Conservation (phyloP, 441 rosid genomes). For the Gossypium armourianum region DNA sequence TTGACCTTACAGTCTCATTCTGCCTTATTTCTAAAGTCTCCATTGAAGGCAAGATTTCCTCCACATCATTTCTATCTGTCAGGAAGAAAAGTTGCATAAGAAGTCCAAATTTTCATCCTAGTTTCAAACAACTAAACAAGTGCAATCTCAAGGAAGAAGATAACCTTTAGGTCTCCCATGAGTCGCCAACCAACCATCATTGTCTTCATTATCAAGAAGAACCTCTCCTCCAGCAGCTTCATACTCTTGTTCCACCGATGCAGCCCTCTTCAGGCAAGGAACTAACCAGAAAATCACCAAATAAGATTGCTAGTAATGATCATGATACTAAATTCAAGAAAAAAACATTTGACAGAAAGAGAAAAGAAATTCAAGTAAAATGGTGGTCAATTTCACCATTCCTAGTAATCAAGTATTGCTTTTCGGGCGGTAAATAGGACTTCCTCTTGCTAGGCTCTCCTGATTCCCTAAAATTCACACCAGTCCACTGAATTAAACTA, state of each 20-base stretch:
- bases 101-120: slow-evolving; percentile 3
- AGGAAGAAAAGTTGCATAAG: background rate
- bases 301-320: background rate
- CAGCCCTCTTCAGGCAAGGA: slow-evolving; percentile 88
- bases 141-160: background rate
- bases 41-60: slow-evolving; percentile 83
- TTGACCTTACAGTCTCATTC: slow-evolving; percentile 43
- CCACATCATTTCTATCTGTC: slow-evolving; percentile 56
- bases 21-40: slow-evolving; percentile 57
- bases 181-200: slow-evolving; percentile 95
- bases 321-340: background rate
- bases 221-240: slow-evolving; percentile 94
- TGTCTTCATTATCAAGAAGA: slow-evolving; percentile 79
- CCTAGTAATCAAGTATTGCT: slow-evolving; percentile 86
- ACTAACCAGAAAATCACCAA: slow-evolving; percentile 31
- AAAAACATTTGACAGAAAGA: background rate
- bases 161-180: slow-evolving; percentile 89
- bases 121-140: background rate
- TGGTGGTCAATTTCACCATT: slow-evolving; percentile 45
- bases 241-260: slow-evolving; percentile 80
- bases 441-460: slow-evolving; percentile 89
- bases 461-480: slow-evolving; percentile 52
- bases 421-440: slow-evolving; percentile 67
- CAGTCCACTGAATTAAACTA: background rate
- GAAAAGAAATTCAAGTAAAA: background rate